Base-by-base conservation (phyloP, 768 basidiomycete genomes). In the Mycena albidolilacea region DNA sequence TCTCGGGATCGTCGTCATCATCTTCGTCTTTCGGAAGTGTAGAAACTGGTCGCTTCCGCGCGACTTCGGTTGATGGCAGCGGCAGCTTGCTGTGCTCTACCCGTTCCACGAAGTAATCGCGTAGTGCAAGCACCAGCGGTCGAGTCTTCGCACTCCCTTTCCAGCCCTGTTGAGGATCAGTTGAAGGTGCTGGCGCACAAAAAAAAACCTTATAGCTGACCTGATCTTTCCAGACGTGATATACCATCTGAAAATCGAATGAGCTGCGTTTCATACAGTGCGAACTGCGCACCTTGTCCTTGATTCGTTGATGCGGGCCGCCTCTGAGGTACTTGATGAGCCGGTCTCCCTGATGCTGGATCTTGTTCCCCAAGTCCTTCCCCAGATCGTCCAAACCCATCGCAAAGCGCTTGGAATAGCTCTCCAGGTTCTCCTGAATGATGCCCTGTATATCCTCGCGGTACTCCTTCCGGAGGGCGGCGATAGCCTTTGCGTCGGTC, bases 231-330 rank as follows among this genome's bases (percentile, higher is more conserved):
- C 71, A 81, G 2, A 80, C 71, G 5, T 69, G 70, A 37, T 72
- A 64, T n/a, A 79, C 41, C 59, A 79, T 77, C 78, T 79, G 43
- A 38, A 38, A 46, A 19, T 35, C 19, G 41, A 61, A 21, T 64
- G 35, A 69, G 23, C 6, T 17, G 30, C 2, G 39, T 39, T 1
- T 0, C 46, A 46, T 11, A 15, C 14, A 11, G 11, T 44, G 9
- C 15, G 5, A 15, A 14, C 7, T 17, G 41, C 75, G 0, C 21
- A 77, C 79, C 68, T 76, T 72, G 61, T 80, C 77, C 11, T 73
- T 73, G 21, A 82, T 78, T 8, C 77, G 67, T 17, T 77, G 75
- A 50, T 81, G 79, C 0, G 81, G 76, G 0, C 80, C 80, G 11
- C 69, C 67, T 17, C 66, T 72, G 14, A 81, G 58, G 58, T 73